Conservation (phyloP, 768 basidiomycete species). For the Lentinus tigrinus region DNA sequence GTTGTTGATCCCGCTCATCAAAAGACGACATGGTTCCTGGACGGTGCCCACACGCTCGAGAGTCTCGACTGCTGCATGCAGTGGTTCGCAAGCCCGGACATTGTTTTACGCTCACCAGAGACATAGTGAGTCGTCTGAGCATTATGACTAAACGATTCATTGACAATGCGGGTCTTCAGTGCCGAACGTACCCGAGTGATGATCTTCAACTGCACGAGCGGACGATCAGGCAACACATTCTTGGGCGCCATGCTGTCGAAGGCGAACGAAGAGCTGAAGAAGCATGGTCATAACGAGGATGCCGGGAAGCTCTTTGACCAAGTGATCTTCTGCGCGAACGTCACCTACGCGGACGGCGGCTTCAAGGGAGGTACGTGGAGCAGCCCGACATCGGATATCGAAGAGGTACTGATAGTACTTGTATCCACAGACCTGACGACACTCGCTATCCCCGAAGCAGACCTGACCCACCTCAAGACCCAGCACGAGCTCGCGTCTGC, state of each 20-base stretch:
- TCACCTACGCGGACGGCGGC: conserved; percentile 86
- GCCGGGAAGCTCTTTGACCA: conserved; percentile 65
- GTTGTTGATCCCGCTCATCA: conserved; percentile 58
- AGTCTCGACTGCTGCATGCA: conserved; percentile 83
- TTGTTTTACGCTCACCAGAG: conserved; percentile 41
- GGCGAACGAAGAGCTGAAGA: conserved; percentile 46
- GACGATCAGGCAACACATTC: conserved; percentile 77
- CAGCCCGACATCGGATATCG: conserved; percentile 1
- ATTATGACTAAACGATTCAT: background rate
- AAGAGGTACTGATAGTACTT: background rate
- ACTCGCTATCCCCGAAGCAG: conserved; percentile 58
- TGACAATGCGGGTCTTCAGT: conserved; percentile 7
- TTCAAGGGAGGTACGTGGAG: conserved; percentile 77
- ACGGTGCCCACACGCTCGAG: conserved; percentile 94
- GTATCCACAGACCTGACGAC: conserved; percentile 81
- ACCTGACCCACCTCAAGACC: conserved; percentile 63
- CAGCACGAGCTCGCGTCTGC: conserved; percentile 76
- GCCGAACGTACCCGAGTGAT: conserved; percentile 49
- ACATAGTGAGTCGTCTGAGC: background rate
- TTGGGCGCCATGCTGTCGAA: conserved; percentile 57
- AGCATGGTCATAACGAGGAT: conserved; percentile 37
- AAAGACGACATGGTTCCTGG: conserved; percentile 80
- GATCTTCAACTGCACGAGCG: conserved; percentile 94
- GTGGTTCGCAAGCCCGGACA: conserved; percentile 76
- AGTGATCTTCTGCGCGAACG: conserved; percentile 94